Conservation (phyloP, 352 stramenopile species). For the Blastocystis sp. region DNA sequence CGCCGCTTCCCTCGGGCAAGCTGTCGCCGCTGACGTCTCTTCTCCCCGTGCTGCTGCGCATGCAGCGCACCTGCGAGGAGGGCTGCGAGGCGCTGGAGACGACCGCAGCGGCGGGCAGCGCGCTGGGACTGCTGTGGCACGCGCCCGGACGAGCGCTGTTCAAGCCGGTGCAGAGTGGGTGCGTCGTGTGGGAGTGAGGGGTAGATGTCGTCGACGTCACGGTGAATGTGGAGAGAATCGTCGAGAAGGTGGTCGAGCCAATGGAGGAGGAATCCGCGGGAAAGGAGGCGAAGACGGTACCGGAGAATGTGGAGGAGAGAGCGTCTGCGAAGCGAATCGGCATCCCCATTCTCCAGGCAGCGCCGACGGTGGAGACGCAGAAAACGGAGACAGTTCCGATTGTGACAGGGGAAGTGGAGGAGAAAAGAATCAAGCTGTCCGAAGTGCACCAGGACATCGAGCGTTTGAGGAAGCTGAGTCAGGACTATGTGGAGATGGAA, state of each 20-base stretch:
- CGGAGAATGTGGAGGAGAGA: background rate
- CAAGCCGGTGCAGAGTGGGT: slow-evolving; percentile 21
- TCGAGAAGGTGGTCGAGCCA: background rate
- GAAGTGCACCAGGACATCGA: background rate
- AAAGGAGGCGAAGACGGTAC: background rate
- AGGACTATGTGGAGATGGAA: slow-evolving; percentile 56
- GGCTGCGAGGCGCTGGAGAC: background rate
- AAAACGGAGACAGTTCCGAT: slow-evolving; percentile 20
- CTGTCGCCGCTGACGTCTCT: slow-evolving; percentile 21
- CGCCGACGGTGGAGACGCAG: background rate
- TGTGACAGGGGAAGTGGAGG: slow-evolving; percentile 30
- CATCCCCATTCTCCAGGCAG: background rate
- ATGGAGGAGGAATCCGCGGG: background rate
- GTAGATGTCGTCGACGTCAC: slow-evolving; percentile 4
- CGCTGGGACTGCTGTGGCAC: slow-evolving; percentile 34
- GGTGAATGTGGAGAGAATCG: slow-evolving; percentile 1
- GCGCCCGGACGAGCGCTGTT: slow-evolving; percentile 15
- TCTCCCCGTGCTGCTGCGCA: background rate
- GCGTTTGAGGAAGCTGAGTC: slow-evolving; percentile 51
- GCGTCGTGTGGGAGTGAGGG: background rate
- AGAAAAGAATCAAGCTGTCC: background rate
- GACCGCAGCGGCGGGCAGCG: background rate
- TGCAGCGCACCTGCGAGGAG: slow-evolving; percentile 1
- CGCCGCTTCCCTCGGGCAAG: slow-evolving; percentile 38
- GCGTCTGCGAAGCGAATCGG: slow-evolving; percentile 7